A percentile compares a stretch with the other conserved stretches of the same genome.
Conservation (phyloP, 306 rosid genomes). For the Cicer arietinum region DNA sequence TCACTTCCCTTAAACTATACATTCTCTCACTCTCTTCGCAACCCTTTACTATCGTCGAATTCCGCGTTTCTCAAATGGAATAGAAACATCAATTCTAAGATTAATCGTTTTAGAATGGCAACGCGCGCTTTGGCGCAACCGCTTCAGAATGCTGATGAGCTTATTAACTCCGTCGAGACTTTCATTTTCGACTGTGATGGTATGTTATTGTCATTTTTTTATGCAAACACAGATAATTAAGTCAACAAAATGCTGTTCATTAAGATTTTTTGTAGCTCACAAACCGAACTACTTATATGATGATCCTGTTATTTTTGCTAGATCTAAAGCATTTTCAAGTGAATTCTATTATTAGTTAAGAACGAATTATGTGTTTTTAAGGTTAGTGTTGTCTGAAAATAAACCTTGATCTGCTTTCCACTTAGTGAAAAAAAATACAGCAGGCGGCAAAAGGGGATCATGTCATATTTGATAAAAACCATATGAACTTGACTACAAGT, state of each 20-base stretch:
- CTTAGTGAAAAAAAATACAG: not conserved
- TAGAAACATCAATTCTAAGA: constrained; percentile 33
- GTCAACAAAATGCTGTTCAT: too few relatives aligned
- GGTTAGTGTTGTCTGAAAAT: not conserved
- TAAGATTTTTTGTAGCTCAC: too few relatives aligned
- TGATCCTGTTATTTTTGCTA: not conserved
- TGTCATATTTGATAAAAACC: constrained; percentile 1
- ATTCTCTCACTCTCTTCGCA: constrained; percentile 39
- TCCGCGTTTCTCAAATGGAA: constrained; percentile 46
- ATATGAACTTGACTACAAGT: not conserved
- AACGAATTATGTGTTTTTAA: not conserved
- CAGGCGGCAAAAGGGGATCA: not conserved
- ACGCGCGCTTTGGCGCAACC: constrained; percentile 81
- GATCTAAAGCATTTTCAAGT: not conserved
- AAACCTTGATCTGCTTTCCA: not conserved
- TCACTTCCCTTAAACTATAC: constrained; percentile 38
- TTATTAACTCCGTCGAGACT: constrained; percentile 89
- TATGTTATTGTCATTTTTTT: constrained; percentile 23
- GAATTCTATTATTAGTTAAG: not conserved
- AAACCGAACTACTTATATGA: too few relatives aligned
- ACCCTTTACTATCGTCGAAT: constrained; percentile 44
- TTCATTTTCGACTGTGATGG: constrained; percentile 98
- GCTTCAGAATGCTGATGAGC: constrained; percentile 74
- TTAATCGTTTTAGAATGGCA: constrained; percentile 54
- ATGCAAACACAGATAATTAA: too few relatives aligned